A percentile compares a stretch with the other conserved stretches of the same genome.
Conservation (phyloP, 257 asterid species). For the Primulina huaijiensis region DNA sequence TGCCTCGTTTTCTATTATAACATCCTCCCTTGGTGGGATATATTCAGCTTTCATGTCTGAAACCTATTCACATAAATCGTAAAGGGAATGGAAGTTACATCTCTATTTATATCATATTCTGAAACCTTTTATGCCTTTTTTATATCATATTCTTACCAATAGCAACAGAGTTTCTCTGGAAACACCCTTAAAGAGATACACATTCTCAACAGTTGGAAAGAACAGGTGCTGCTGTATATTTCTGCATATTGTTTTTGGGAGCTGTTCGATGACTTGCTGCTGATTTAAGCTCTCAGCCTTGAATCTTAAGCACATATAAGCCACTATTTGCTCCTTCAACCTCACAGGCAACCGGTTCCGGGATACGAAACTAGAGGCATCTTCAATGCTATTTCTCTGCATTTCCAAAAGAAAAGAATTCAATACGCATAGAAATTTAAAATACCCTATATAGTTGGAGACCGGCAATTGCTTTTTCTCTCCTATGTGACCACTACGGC, state of each 20-base stretch:
- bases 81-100: neutral
- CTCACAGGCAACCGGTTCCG: slow-evolving; percentile 76
- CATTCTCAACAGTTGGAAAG: slow-evolving; percentile 72
- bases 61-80: slow-evolving; percentile 44
- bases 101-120: no score
- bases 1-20: slow-evolving; percentile 69
- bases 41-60: slow-evolving; percentile 86
- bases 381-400: slow-evolving; percentile 81
- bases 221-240: slow-evolving; percentile 72
- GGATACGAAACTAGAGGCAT: slow-evolving; percentile 77
- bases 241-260: slow-evolving; percentile 71
- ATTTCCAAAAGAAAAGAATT: neutral
- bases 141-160: slow-evolving; percentile 39
- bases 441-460: no score
- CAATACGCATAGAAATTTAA: no score
- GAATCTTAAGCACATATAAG: slow-evolving; percentile 81
- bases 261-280: slow-evolving; percentile 76
- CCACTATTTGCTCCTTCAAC: slow-evolving; percentile 77
- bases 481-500: no score
- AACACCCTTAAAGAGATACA: slow-evolving; percentile 77
- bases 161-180: slow-evolving; percentile 60
- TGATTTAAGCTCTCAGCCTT: slow-evolving; percentile 91
- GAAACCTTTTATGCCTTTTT: neutral
- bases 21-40: slow-evolving; percentile 93
- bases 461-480: no score